A percentile compares a stretch with the other conserved stretches of the same genome.
These are phyloP conservation scores for Microbotryomycetes sp. DNA, from an alignment of 1,284 basidiomycete species.

Conservation along the genomic window DNA sequence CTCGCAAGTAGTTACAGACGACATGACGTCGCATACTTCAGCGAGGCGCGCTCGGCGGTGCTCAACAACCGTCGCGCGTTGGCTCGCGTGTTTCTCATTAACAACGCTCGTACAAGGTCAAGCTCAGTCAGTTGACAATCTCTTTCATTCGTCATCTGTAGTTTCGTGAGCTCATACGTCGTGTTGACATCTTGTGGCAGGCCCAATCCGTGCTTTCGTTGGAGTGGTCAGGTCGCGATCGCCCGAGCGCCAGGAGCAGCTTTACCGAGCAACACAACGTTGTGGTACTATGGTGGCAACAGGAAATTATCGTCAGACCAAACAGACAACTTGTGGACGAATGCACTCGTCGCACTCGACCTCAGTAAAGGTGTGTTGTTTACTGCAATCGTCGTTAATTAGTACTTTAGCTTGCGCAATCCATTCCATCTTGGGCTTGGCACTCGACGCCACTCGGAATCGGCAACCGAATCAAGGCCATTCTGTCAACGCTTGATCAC, in stretches of 20 bases:
- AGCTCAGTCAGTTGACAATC: background rate
- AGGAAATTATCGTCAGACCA: constrained; percentile 21
- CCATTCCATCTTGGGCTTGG: background rate
- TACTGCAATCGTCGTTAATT: too few species aligned
- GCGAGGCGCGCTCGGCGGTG: background rate
- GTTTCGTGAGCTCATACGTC: too few species aligned
- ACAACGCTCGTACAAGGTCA: background rate
- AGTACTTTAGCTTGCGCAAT: background rate
- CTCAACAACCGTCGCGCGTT: too few species aligned
- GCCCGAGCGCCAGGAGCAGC: constrained; percentile 13
- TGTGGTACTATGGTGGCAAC: constrained; percentile 35
- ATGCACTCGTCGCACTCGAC: constrained; percentile 35
- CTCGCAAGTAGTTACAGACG: too few species aligned
- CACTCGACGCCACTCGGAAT: background rate
- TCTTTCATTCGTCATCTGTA: constrained; percentile 9
- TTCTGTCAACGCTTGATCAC: background rate
- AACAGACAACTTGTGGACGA: constrained; percentile 33
- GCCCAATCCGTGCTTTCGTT: constrained; percentile 21
- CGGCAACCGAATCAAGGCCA: too few species aligned
- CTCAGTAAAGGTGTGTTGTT: constrained; percentile 22
- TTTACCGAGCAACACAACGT: constrained; percentile 2
- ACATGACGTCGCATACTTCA: too few species aligned
- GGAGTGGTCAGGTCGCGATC: constrained; percentile 13
- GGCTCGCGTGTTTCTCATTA: background rate
- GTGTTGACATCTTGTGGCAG: too few species aligned